Evolutionary conservation across 257 asterid genomes (phyloP).

Genomic region (Thymus mandschuricus): DNA sequence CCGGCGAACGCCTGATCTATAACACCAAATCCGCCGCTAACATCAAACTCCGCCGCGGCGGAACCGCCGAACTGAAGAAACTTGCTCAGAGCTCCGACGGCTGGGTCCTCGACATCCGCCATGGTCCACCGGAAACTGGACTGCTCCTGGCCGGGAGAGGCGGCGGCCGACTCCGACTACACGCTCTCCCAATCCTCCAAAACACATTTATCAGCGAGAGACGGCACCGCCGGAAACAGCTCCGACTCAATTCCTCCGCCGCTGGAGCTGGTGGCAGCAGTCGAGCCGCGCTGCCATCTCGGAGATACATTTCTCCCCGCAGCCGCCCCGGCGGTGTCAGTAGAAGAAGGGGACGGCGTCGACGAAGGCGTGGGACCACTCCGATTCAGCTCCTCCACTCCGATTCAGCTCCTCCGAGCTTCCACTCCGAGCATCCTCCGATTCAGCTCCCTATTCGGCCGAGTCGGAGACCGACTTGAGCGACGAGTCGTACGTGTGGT

Average conservation of each 20-base stretch:
- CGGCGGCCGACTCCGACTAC: too few species aligned
- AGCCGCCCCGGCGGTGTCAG: conserved; percentile 46
- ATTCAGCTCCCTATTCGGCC: too few species aligned
- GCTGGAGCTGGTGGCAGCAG: conserved; percentile 69
- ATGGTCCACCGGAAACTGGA: conserved; percentile 36
- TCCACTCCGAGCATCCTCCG: too few species aligned
- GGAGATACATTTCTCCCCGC: conserved; percentile 62
- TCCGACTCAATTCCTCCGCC: conserved; percentile 61
- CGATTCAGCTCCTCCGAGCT: too few species aligned
- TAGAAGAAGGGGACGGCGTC: conserved; percentile 75
- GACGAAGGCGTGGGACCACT: conserved; percentile 67
- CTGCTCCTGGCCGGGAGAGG: too few species aligned
- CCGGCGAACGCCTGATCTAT: conserved; percentile 67
- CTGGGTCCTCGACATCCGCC: conserved; percentile 84
- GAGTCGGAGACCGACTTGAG: too few species aligned
- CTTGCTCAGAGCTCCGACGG: conserved; percentile 57
- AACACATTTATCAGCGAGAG: too few species aligned
- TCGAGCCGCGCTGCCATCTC: conserved; percentile 75
- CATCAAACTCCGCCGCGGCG: conserved; percentile 51
- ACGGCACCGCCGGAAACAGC: conserved; percentile 50
- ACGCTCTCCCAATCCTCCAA: too few species aligned
- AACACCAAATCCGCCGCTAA: conserved; percentile 51
- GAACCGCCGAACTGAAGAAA: conserved; percentile 55
- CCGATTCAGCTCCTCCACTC: too few species aligned
- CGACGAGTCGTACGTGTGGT: too few species aligned